Conservation (phyloP, 1,284 basidiomycete species). For the Exobasidium cylindrosporum region DNA sequence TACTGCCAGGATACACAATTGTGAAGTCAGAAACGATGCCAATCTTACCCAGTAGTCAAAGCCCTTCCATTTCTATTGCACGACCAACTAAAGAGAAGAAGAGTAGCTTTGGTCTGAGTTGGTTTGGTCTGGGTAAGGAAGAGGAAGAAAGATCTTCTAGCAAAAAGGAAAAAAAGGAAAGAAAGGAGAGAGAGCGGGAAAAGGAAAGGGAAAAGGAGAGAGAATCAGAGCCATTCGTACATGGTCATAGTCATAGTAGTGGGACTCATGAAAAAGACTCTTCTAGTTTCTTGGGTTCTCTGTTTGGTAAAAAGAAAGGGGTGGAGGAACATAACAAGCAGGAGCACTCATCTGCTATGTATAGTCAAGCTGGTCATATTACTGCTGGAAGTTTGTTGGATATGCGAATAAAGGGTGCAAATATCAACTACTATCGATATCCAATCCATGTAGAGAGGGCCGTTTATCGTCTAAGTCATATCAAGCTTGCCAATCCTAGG, state of each 20-base stretch:
- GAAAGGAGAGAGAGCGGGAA: conserved; percentile 34
- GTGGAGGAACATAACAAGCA: conserved; percentile 21
- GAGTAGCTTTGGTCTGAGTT: conserved; percentile 43
- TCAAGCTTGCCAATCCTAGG: conserved; percentile 95
- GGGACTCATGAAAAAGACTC: conserved; percentile 17
- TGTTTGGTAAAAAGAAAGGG: conserved; percentile 49
- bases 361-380: conserved; percentile 25
- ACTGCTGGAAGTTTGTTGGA: conserved; percentile 41
- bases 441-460: conserved; percentile 97
- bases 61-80: background rate
- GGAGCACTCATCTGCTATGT: conserved; percentile 13
- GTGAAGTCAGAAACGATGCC: conserved; percentile 13
- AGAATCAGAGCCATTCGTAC: conserved; percentile 8
- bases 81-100: conserved; percentile 30
- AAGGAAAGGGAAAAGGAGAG: conserved; percentile 19
- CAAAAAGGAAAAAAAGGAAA: conserved; percentile 35
- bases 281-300: conserved; percentile 42
- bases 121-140: conserved; percentile 51
- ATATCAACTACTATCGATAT: conserved; percentile 68
- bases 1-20: background rate
- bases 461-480: conserved; percentile 93
- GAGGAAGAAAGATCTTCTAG: conserved; percentile 37
- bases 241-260: background rate
- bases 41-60: background rate
- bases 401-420: conserved; percentile 16